Conservation (phyloP, 495 filamentous ascomycete species). For the Sporormia fimetaria region DNA sequence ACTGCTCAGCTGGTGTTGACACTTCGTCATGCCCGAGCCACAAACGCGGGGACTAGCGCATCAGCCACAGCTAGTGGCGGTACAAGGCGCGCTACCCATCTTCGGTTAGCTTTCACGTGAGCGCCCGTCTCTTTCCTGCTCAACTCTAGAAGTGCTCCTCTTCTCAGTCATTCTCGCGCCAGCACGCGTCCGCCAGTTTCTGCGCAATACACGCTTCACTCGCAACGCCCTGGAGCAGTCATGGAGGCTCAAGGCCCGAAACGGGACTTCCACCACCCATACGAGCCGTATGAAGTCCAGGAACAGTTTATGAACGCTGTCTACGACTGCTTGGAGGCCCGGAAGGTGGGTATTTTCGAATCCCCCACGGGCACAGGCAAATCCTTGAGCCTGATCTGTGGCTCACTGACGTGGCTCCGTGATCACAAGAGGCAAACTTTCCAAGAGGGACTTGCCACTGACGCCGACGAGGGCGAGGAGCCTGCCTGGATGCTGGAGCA, state of each 20-base stretch:
- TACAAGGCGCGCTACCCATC: neutral
- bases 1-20: too few species aligned
- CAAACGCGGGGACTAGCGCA: neutral
- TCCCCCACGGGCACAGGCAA: constrained; percentile 92
- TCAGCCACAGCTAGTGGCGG: neutral
- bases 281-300: constrained; percentile 82
- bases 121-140: neutral
- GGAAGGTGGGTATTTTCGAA: constrained; percentile 81
- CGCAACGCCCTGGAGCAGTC: neutral
- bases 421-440: constrained; percentile 62
- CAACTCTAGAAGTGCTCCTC: neutral
- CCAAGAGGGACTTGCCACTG: constrained; percentile 39
- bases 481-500: constrained; percentile 84
- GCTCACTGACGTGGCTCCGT: constrained; percentile 84
- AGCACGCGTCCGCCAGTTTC: neutral
- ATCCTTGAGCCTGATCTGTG: constrained; percentile 90
- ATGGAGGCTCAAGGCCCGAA: constrained; percentile 6
- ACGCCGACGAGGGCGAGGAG: constrained; percentile 51
- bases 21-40: too few species aligned
- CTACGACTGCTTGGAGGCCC: constrained; percentile 69
- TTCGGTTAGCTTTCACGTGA: neutral
- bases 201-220: neutral
- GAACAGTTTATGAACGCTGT: constrained; percentile 78
- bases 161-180: neutral
- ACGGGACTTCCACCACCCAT: constrained; percentile 79